Evolutionary conservation across 2,329 filamentous ascomycete species (phyloP), one percentile per base, ranked within the genome.

Genomic region (Penicillium sp.): DNA sequence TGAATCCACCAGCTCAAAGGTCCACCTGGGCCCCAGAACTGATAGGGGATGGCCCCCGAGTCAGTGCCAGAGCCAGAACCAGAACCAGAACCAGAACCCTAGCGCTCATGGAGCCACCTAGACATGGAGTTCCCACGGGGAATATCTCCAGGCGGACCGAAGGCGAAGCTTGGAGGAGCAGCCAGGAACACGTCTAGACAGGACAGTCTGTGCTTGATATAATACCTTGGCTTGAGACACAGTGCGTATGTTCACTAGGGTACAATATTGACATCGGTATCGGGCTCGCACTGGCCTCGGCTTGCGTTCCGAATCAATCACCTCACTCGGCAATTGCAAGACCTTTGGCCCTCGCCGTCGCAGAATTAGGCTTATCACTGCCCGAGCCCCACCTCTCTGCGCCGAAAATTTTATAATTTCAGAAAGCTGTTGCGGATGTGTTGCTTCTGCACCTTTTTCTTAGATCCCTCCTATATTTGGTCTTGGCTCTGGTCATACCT

Each of bases 311-410:
- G 49, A 40, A 27, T 17, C 20, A 27, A 46, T 46, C 49, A 46
- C 29, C 20, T 27, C 21, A 29, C 36, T 46, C 43, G 43, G 41
- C 18, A 24, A 15, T 40, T 15, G 27, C 27, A 30, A 27, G 32
- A 26, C 29, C 12, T 42, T 39, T 47, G 33, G 33, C 51, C 29
- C 39, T 52, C 29, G 33, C 34, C 20, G 37, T 30, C 32, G 18
- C 40, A 42, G 26, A 47, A 44, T 34, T 41, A 52, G 42, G 29
- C 54, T 46, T 50, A 47, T 49, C 41, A 46, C 36, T 43, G 21
- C 18, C 34, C 36, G 9, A 39, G 53, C 55, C 55, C 58, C 58
- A 63, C 55, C 41, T 51, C 24, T 46, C 43, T 29, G 26, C 41
- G 42, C 29, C 44, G 20, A 20, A 56, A 42, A 52, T 39, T 48